Evolutionary conservation across 2,329 filamentous ascomycete genomes (phyloP).

Genomic region (Calonectria hongkongensis): DNA sequence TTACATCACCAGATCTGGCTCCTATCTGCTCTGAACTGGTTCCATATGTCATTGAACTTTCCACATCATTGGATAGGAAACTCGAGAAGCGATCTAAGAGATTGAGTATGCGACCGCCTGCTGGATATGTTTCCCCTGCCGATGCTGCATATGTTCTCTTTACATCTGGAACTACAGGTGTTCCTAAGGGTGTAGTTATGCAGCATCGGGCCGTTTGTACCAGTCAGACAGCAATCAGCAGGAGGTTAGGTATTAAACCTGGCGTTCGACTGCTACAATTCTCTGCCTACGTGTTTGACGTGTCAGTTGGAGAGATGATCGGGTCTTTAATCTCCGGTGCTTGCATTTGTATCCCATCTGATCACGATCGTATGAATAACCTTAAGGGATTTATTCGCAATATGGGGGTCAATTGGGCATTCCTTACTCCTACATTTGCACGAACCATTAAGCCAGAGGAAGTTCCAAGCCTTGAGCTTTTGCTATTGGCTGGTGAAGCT

Average conservation of each 20-base stretch:
- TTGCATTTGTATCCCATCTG: slow-evolving; percentile 40
- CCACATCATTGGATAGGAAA: slow-evolving; percentile 17
- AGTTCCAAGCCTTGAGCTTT: slow-evolving; percentile 18
- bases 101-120: slow-evolving; percentile 16
- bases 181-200: slow-evolving; percentile 51
- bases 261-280: slow-evolving; percentile 40
- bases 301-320: background rate
- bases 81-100: slow-evolving; percentile 20
- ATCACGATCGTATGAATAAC: slow-evolving; percentile 27
- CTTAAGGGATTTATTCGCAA: slow-evolving; percentile 15
- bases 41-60: slow-evolving; percentile 18
- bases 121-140: background rate
- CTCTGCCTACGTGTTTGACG: slow-evolving; percentile 34
- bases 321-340: slow-evolving; percentile 27
- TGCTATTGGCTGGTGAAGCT: slow-evolving; percentile 33
- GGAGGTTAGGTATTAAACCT: slow-evolving; percentile 25
- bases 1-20: slow-evolving; percentile 10
- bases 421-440: slow-evolving; percentile 32
- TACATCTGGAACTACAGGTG: slow-evolving; percentile 53
- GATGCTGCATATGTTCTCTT: slow-evolving; percentile 49
- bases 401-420: slow-evolving; percentile 27
- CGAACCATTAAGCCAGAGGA: slow-evolving; percentile 32
- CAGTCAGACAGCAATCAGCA: slow-evolving; percentile 32
- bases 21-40: slow-evolving; percentile 4
- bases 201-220: slow-evolving; percentile 44